These are phyloP conservation scores for Clarireedia hainanense DNA, from an alignment of 2,329 filamentous ascomycete genomes.

Conservation along the genomic window DNA sequence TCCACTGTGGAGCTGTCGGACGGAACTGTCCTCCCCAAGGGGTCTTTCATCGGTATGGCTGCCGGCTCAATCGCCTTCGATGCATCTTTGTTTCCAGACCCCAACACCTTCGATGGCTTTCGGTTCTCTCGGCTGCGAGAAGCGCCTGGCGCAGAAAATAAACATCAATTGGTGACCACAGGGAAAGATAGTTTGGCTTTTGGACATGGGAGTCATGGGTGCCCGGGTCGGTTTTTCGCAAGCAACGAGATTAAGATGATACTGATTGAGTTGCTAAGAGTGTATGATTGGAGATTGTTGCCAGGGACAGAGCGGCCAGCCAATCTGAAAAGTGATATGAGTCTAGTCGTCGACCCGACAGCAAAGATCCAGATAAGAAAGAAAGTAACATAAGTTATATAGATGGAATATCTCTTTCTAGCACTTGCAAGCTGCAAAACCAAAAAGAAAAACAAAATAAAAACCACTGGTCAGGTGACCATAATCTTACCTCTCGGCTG, in stretches of 20 bases:
- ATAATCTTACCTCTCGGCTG: too few species aligned
- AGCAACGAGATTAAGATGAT: constrained; percentile 30
- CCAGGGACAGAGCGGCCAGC: not conserved
- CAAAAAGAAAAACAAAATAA: too few species aligned
- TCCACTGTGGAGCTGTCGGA: constrained; percentile 25
- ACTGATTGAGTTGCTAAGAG: constrained; percentile 25
- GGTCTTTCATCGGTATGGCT: constrained; percentile 21
- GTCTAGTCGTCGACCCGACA: not conserved
- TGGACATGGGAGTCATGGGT: constrained; percentile 35
- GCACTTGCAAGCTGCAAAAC: too few species aligned
- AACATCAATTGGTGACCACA: constrained; percentile 29
- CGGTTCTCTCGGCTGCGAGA: constrained; percentile 12
- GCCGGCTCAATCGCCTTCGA: constrained; percentile 3
- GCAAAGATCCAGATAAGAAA: not conserved
- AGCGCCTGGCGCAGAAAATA: constrained; percentile 3
- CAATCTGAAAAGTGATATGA: constrained; percentile 4
- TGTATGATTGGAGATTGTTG: constrained; percentile 22
- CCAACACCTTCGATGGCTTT: constrained; percentile 8
- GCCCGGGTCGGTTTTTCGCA: constrained; percentile 35
- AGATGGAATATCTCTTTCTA: too few species aligned
- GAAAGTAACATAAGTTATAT: too few species aligned
- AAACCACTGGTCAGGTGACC: too few species aligned
- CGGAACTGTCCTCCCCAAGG: constrained; percentile 27
- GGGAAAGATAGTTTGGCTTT: constrained; percentile 27
- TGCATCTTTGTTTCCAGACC: constrained; percentile 1